These are phyloP conservation scores for Plectosphaerella sp. DNA, from an alignment of 2,329 filamentous ascomycete species.

Conservation along the genomic window DNA sequence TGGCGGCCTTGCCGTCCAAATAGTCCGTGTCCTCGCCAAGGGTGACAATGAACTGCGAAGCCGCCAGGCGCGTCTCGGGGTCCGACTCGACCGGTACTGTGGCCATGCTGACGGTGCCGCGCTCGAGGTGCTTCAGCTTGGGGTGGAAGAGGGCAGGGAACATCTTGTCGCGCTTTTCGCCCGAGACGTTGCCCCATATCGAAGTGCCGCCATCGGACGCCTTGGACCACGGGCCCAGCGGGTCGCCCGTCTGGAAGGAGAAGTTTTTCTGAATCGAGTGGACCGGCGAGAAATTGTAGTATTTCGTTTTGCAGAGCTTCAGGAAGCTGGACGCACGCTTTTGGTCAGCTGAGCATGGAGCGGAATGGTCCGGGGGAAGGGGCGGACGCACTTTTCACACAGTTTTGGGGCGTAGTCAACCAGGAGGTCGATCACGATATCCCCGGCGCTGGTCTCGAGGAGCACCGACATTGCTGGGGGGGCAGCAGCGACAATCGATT, in stretches of 20 bases:
- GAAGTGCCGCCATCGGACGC: slow-evolving; percentile 90
- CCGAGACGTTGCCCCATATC: slow-evolving; percentile 81
- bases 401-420: slow-evolving; percentile 85
- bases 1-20: slow-evolving; percentile 86
- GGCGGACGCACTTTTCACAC: slow-evolving; percentile 74
- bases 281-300: slow-evolving; percentile 95
- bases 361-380: background rate
- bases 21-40: slow-evolving; percentile 86
- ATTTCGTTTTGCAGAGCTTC: slow-evolving; percentile 98
- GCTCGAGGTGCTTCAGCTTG: slow-evolving; percentile 82
- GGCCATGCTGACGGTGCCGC: slow-evolving; percentile 97
- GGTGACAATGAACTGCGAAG: slow-evolving; percentile 91
- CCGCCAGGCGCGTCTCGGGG: slow-evolving; percentile 76
- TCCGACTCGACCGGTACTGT: slow-evolving; percentile 73
- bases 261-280: slow-evolving; percentile 93
- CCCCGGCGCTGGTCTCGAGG: slow-evolving; percentile 86
- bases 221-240: slow-evolving; percentile 77
- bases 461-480: slow-evolving; percentile 73
- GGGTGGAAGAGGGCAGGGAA: slow-evolving; percentile 82
- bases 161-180: slow-evolving; percentile 61
- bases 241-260: slow-evolving; percentile 94
- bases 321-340: slow-evolving; percentile 68
- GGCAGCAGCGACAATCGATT: too few species aligned
- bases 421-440: slow-evolving; percentile 91
- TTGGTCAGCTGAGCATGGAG: slow-evolving; percentile 41